Conservation (phyloP, 371 early-diverging fungal species). For the Syncephalastrum sp. region DNA sequence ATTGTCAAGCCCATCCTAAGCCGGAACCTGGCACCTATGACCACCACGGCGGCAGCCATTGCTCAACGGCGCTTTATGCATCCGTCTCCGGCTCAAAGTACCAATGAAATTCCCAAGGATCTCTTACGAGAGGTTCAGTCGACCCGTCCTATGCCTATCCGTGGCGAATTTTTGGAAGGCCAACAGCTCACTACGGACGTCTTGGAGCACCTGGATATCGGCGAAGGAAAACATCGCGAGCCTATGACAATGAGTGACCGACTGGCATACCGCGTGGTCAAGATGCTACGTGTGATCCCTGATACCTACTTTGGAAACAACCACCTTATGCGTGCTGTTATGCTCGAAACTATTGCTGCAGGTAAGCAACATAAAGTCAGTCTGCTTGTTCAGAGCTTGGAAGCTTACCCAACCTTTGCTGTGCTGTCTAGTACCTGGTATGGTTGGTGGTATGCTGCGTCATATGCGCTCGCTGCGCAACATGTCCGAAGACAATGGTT, state of each 20-base stretch:
- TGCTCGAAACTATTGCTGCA: constrained; percentile 85
- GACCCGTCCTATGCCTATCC: constrained; percentile 65
- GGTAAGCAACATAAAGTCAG: constrained; percentile 20
- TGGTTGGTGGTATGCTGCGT: constrained; percentile 87
- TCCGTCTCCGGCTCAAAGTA: too few species aligned
- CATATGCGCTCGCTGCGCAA: constrained; percentile 85
- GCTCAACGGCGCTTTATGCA: too few species aligned
- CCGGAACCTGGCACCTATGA: too few species aligned
- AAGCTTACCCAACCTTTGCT: not conserved
- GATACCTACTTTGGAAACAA: constrained; percentile 79
- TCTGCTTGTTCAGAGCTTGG: not conserved
- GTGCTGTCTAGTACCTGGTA: constrained; percentile 71
- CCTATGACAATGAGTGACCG: constrained; percentile 63
- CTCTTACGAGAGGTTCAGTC: constrained; percentile 40
- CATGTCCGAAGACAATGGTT: constrained; percentile 83
- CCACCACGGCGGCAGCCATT: too few species aligned
- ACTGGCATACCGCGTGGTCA: constrained; percentile 69
- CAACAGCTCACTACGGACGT: constrained; percentile 51
- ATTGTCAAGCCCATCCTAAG: too few species aligned
- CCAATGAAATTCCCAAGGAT: constrained; percentile 31
- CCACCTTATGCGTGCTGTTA: constrained; percentile 82
- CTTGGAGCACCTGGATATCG: constrained; percentile 67
- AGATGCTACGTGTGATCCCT: constrained; percentile 66
- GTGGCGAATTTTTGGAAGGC: constrained; percentile 61
- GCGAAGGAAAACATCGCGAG: constrained; percentile 58